A percentile compares a stretch with the other conserved stretches of the same genome.
These are phyloP conservation scores for Jatropha curcas DNA, from an alignment of 345 rosid species.

Conservation along the genomic window DNA sequence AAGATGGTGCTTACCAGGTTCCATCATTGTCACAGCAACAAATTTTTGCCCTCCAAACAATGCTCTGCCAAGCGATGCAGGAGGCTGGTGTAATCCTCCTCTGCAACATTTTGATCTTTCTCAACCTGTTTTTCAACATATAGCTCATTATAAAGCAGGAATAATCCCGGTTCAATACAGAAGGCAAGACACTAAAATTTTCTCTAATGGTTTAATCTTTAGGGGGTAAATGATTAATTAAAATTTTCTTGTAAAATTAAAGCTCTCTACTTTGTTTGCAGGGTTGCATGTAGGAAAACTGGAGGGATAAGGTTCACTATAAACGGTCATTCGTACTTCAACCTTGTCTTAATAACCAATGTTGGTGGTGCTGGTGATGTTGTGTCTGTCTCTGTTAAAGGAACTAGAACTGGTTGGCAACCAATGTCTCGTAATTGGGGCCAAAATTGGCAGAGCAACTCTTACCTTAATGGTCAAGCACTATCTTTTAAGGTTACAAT, in stretches of 20 bases:
- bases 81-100: conserved; percentile 37
- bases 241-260: no score
- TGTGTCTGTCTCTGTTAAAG: conserved; percentile 19
- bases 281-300: conserved; percentile 24
- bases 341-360: conserved; percentile 26
- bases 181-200: neutral
- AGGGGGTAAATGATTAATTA: no score
- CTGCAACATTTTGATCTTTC: conserved; percentile 31
- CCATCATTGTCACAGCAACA: conserved; percentile 28
- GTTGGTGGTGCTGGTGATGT: conserved; percentile 36
- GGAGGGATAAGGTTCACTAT: conserved; percentile 31
- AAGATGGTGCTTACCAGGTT: conserved; percentile 29
- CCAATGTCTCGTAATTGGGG: conserved; percentile 37
- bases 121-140: conserved; percentile 29
- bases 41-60: conserved; percentile 35
- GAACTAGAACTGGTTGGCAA: conserved; percentile 25
- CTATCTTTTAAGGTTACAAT: conserved; percentile 32
- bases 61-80: conserved; percentile 24
- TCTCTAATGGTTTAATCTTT: neutral
- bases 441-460: conserved; percentile 33
- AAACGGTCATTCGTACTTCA: conserved; percentile 33
- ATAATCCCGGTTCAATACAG: conserved; percentile 29
- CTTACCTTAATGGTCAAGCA: conserved; percentile 24
- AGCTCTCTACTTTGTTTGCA: neutral
- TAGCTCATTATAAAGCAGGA: conserved; percentile 31